Evolutionary conservation across 1,284 basidiomycete genomes (phyloP).

Genomic region (Caloboletus firmus): DNA sequence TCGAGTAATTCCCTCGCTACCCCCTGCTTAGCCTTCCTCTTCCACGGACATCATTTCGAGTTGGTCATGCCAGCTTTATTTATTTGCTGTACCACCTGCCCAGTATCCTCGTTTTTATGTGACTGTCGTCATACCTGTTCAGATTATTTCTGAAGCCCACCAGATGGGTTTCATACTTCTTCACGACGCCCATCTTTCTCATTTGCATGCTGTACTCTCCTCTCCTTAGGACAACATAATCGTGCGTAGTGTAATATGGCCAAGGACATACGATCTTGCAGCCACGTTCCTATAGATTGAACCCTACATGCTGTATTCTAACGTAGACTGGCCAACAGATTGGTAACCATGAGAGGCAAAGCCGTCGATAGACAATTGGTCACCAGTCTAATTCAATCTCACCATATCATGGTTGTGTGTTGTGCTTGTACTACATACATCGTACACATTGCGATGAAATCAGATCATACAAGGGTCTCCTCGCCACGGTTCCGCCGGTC

Average conservation of each 20-base stretch:
- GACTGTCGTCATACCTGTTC: background rate
- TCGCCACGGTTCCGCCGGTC: background rate
- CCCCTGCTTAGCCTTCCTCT: background rate
- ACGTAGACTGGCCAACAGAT: too few species aligned
- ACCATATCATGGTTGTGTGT: constrained; percentile 17
- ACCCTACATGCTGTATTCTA: constrained; percentile 7
- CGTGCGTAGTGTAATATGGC: constrained; percentile 12
- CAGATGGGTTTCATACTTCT: background rate
- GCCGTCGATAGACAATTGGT: too few species aligned
- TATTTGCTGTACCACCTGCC: background rate
- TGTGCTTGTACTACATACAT: constrained; percentile 14
- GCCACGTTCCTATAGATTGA: constrained; percentile 5
- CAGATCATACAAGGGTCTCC: background rate
- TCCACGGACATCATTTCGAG: background rate
- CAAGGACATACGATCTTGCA: constrained; percentile 16
- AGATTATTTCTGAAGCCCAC: background rate
- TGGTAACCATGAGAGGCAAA: too few species aligned
- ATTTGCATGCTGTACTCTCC: constrained; percentile 15
- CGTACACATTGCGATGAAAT: background rate
- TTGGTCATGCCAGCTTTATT: background rate
- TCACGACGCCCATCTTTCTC: constrained; percentile 14
- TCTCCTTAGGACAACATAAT: constrained; percentile 3
- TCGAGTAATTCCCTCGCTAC: constrained; percentile 15
- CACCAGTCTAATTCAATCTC: constrained; percentile 5
- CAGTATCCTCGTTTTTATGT: background rate